These are phyloP conservation scores for Mimosa pudica DNA, from an alignment of 306 rosid species.

Conservation along the genomic window DNA sequence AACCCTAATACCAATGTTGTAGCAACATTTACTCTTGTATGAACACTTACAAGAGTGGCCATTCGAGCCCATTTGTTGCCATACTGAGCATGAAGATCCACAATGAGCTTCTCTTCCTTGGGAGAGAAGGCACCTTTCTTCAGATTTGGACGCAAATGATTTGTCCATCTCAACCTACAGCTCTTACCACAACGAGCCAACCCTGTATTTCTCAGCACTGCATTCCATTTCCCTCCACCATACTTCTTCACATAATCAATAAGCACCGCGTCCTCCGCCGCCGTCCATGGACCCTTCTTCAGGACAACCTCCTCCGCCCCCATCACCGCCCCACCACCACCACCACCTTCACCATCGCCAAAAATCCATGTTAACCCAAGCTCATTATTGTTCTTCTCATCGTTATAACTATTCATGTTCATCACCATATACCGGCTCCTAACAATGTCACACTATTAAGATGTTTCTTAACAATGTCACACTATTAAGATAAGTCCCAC, in stretches of 20 bases:
- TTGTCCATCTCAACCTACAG: constrained; percentile 72
- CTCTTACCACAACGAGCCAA: constrained; percentile 72
- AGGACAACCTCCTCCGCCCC: neutral
- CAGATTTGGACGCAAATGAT: constrained; percentile 62
- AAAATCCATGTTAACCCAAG: constrained; percentile 23
- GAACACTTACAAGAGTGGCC: neutral
- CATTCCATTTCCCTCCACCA: constrained; percentile 2
- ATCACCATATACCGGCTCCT: neutral
- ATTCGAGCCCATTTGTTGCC: constrained; percentile 1
- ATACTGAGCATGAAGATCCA: neutral
- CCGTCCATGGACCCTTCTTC: constrained; percentile 1
- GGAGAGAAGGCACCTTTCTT: constrained; percentile 50
- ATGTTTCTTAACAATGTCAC: too few relatives aligned
- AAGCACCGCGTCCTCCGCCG: neutral
- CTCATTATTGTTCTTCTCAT: constrained; percentile 27
- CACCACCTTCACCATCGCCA: constrained; percentile 48
- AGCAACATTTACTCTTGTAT: too few relatives aligned
- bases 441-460: neutral
- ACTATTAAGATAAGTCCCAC: too few relatives aligned
- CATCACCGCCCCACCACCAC: constrained; percentile 8
- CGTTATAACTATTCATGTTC: constrained; percentile 2
- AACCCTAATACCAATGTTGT: too few relatives aligned
- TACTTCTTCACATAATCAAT: neutral
- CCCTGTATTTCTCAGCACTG: constrained; percentile 51
- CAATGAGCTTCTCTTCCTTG: neutral